These are phyloP conservation scores for Ophiocordyceps australis DNA, from an alignment of 2,329 filamentous ascomycete species.

Conservation along the genomic window DNA sequence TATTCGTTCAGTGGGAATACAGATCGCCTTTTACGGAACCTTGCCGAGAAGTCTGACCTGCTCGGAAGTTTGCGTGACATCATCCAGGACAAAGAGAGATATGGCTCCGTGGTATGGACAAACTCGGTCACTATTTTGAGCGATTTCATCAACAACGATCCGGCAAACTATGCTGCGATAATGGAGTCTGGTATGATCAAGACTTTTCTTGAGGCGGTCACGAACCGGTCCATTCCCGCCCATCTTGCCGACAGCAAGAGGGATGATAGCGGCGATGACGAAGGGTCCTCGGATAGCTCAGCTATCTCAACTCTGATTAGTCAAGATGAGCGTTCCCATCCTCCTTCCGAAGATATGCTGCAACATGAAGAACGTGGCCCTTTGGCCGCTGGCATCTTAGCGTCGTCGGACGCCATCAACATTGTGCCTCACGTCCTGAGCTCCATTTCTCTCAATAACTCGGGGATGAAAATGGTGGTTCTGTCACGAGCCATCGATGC, in stretches of 20 bases:
- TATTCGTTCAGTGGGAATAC: conserved; percentile 57
- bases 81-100: conserved; percentile 60
- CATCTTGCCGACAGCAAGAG: conserved; percentile 10
- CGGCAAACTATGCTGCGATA: conserved; percentile 91
- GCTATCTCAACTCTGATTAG: conserved; percentile 18
- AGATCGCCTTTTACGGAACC: conserved; percentile 74
- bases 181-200: conserved; percentile 84
- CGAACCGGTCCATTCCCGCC: conserved; percentile 25
- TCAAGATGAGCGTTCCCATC: conserved; percentile 26
- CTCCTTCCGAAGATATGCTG: conserved; percentile 31
- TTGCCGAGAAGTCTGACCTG: conserved; percentile 83
- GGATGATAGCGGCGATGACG: conserved; percentile 13
- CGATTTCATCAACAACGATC: conserved; percentile 96
- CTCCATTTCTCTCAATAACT: conserved; percentile 80
- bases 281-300: conserved; percentile 19
- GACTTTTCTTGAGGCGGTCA: conserved; percentile 71
- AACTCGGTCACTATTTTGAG: conserved; percentile 82
- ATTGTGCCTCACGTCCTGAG: conserved; percentile 79
- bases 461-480: conserved; percentile 75
- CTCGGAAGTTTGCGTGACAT: conserved; percentile 64
- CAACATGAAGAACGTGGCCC: conserved; percentile 21
- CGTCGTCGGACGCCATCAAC: conserved; percentile 76
- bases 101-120: conserved; percentile 90
- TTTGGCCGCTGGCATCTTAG: conserved; percentile 56
- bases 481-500: conserved; percentile 65